Evolutionary conservation across 202 grass and related monocot genomes (phyloP).

Genomic region (Eragrostis tef): DNA sequence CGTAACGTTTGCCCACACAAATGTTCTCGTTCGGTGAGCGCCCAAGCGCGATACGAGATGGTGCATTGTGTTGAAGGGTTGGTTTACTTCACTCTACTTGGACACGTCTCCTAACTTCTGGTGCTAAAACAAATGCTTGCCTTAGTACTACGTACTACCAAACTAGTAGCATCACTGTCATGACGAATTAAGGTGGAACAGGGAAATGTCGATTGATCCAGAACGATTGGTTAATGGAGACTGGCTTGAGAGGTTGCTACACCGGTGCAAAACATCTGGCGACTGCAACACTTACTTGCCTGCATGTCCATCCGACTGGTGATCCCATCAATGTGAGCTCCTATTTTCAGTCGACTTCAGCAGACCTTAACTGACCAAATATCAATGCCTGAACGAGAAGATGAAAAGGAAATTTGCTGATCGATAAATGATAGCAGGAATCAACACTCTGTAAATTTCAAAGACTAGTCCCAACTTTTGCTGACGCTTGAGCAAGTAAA

Average conservation of each 20-base stretch:
- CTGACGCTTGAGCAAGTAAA: not conserved
- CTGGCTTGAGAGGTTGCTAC: not conserved
- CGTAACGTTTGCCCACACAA: too few species aligned
- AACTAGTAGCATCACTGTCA: not conserved
- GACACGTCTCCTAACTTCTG: too few species aligned
- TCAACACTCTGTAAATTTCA: not conserved
- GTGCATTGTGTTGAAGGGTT: not conserved
- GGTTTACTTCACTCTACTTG: not conserved
- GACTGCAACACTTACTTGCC: constrained; percentile 28
- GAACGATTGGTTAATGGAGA: not conserved
- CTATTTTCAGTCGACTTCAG: not conserved
- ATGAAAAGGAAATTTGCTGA: not conserved
- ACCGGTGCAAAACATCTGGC: constrained; percentile 25
- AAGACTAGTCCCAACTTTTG: not conserved
- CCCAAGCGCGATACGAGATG: not conserved
- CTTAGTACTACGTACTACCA: not conserved
- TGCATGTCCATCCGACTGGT: not conserved
- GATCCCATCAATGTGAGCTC: not conserved
- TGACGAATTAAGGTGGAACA: not conserved
- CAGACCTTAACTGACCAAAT: not conserved
- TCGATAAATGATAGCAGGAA: not conserved
- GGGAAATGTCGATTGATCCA: not conserved
- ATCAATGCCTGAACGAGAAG: not conserved
- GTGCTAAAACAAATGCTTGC: too few species aligned
- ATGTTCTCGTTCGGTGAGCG: not conserved